Evolutionary conservation across 768 basidiomycete genomes (phyloP), one percentile per base, ranked within the genome.

Genomic region (Agaricus blazei): DNA sequence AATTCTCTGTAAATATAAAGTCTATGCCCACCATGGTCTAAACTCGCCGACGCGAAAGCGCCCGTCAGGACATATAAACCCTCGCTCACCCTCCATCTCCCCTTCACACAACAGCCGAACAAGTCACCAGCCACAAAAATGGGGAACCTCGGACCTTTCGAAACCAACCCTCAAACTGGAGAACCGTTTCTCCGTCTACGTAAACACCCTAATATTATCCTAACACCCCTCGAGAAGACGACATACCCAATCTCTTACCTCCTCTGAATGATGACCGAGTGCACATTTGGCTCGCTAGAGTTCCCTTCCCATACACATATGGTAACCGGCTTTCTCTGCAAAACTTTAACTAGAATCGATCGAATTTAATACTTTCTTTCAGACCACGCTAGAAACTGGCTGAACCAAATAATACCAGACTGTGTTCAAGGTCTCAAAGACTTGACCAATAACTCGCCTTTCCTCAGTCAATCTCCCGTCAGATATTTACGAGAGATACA

Each of bases 191-290:
- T 87, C 12, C 78, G 77, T 11, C 72, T 87, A 15, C 62, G 60
- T 53, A 60, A 68, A 40, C 81, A 82, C 37, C 72, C 75, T 51
- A 73, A 80, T 56, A 80, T 87, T 58, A 78, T 87, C 54, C 56
- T 87, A 38, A 87, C 85, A 8, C 77, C 84, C 80, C 81, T 12
- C 80, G 85, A 37, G 50, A 61, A 43, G 70, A 65, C 38, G 83
- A 85, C 60, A 72, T 60, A 8, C 65, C 72, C 26, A 54, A 62
- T 9, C 54, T 73, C 11, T 24, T 54, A 7, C 26, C 24, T 27
- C 45, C 37, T 4, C 9, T 54, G 36, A 48, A 48, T 12, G 53
- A 54, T 34, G 45, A 54, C 9, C 24, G 37, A 28, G 28, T 47
- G 28, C 42, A 54, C 14, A 27, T 28, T 2, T 47, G 45, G 45